Percentiles rank a stretch among this genome's conserved stretches.
These are phyloP conservation scores for Cucumis melo DNA, from an alignment of 306 rosid species.

Conservation along the genomic window DNA sequence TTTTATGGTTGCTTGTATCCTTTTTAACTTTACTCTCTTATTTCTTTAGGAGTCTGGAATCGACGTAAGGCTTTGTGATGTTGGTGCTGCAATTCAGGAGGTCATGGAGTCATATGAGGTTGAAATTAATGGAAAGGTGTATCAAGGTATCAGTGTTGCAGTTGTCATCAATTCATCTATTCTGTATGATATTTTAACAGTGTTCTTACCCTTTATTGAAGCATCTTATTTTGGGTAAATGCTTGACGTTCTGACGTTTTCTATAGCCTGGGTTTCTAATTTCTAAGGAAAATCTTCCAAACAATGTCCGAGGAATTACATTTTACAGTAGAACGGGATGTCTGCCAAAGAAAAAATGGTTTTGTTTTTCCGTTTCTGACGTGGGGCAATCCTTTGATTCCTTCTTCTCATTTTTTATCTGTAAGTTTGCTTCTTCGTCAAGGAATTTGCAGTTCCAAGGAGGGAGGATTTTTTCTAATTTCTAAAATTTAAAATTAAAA, in stretches of 20 bases:
- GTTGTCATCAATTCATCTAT: not conserved
- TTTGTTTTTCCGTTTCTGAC: not conserved
- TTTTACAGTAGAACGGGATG: not conserved
- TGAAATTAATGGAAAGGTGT: slow-evolving; percentile 89
- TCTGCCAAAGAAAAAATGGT: not conserved
- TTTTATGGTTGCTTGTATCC: not conserved
- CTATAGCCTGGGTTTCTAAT: not conserved
- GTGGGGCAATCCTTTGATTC: not conserved
- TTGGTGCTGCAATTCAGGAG: slow-evolving; percentile 98
- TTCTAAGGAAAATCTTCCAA: not conserved
- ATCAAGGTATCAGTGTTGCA: slow-evolving; percentile 40
- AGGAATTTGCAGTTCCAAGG: not conserved
- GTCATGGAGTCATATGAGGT: slow-evolving; percentile 95
- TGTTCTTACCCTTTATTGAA: not conserved
- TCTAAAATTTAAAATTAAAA: too few relatives aligned
- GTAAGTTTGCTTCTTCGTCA: not conserved
- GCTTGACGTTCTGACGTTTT: not conserved
- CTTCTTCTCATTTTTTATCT: not conserved
- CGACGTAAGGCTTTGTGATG: slow-evolving; percentile 91
- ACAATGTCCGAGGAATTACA: not conserved
- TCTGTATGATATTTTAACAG: not conserved
- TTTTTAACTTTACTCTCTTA: not conserved
- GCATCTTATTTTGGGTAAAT: not conserved
- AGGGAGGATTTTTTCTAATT: not conserved
- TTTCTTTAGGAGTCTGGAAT: slow-evolving; percentile 73